These are phyloP conservation scores for Grifola frondosa DNA, from an alignment of 1,284 basidiomycete species.

Conservation along the genomic window DNA sequence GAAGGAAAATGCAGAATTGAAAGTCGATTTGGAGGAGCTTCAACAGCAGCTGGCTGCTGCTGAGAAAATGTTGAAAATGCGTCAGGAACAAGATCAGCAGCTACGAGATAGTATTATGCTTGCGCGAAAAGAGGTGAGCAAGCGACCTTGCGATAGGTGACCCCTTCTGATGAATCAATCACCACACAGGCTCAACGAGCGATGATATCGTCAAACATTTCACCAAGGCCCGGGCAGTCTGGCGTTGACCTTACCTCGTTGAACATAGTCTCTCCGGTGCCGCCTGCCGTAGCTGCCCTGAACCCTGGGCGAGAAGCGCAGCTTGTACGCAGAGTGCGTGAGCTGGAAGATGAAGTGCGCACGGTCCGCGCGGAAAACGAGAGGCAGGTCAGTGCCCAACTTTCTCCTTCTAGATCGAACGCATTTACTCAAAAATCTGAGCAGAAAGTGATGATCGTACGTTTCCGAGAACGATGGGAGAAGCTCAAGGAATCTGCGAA, in stretches of 20 bases:
- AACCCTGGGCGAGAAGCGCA: slow-evolving; percentile 53
- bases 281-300: slow-evolving; percentile 51
- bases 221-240: slow-evolving; percentile 36
- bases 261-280: slow-evolving; percentile 53
- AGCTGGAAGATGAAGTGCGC: slow-evolving; percentile 79
- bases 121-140: slow-evolving; percentile 69
- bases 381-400: slow-evolving; percentile 64
- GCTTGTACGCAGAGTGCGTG: slow-evolving; percentile 63
- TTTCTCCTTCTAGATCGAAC: slow-evolving; percentile 2
- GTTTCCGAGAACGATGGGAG: slow-evolving; percentile 86
- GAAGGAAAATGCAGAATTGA: slow-evolving; percentile 65
- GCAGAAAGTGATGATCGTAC: slow-evolving; percentile 79
- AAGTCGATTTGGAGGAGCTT: slow-evolving; percentile 54
- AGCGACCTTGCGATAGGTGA: slow-evolving; percentile 1
- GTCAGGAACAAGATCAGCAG: slow-evolving; percentile 74
- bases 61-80: slow-evolving; percentile 60
- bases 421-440: slow-evolving; percentile 18
- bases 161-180: slow-evolving; percentile 3
- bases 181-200: slow-evolving; percentile 65
- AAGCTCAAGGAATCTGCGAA: slow-evolving; percentile 84
- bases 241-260: slow-evolving; percentile 49
- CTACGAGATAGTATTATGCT: slow-evolving; percentile 76
- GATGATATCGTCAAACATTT: slow-evolving; percentile 63
- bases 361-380: slow-evolving; percentile 70
- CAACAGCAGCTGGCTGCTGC: slow-evolving; percentile 56